phyloP scores from a whole-genome alignment of 805 yeast species.

The Candida verbasci region DNA sequence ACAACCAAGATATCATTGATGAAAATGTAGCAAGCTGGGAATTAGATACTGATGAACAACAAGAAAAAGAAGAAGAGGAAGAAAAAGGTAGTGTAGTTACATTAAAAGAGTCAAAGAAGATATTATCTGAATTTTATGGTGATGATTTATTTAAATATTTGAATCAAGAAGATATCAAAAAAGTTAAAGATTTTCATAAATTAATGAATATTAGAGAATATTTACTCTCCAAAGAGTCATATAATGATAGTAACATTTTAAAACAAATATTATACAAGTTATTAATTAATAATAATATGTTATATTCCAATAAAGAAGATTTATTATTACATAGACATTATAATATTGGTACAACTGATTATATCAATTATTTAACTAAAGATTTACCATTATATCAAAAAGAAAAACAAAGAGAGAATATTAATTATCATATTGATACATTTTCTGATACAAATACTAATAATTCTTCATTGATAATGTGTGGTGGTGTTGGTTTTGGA shows the following conservation, averaged over 20 bases:
- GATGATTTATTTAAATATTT: constrained; percentile 25
- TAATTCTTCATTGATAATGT: constrained; percentile 17
- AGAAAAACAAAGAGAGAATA: constrained; percentile 4
- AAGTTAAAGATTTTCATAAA: constrained; percentile 20
- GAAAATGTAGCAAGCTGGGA: constrained; percentile 37
- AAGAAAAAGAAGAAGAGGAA: too few relatives aligned
- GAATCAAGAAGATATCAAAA: constrained; percentile 18
- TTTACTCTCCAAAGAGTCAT: constrained; percentile 7
- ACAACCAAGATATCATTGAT: constrained; percentile 19
- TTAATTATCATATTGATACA: constrained; percentile 6
- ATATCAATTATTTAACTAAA: constrained; percentile 12
- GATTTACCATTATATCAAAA: constrained; percentile 4
- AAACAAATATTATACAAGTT: constrained; percentile 8
- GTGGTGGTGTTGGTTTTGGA: constrained; percentile 14
- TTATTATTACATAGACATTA: neutral
- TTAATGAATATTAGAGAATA: constrained; percentile 11
- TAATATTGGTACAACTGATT: constrained; percentile 9
- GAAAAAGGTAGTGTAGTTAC: neutral
- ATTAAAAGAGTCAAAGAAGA: constrained; percentile 9
- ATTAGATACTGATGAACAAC: constrained; percentile 20
- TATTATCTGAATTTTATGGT: constrained; percentile 22
- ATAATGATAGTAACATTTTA: constrained; percentile 1
- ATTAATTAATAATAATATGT: neutral
- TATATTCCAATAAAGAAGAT: neutral
- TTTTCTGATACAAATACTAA: constrained; percentile 14